A percentile compares a stretch with the other conserved stretches of the same genome.
Evolutionary conservation across 805 yeast species (phyloP).

Genomic region (Kluyveromyces starmeri): DNA sequence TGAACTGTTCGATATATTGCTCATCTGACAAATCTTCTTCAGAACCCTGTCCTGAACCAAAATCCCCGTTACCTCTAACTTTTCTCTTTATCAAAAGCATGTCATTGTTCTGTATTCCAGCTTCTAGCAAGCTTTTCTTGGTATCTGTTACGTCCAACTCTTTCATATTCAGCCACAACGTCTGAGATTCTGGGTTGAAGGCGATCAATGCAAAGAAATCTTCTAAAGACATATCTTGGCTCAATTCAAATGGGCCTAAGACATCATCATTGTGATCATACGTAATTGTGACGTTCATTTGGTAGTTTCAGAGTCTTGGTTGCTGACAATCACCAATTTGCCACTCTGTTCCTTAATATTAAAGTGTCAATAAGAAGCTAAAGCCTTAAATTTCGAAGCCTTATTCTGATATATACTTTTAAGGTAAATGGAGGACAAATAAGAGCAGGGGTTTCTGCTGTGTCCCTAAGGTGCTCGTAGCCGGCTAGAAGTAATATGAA

Average conservation of each 20-base stretch:
- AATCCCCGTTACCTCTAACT: neutral
- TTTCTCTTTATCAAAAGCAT: constrained; percentile 37
- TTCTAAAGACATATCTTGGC: constrained; percentile 49
- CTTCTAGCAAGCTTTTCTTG: constrained; percentile 34
- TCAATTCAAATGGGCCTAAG: constrained; percentile 47
- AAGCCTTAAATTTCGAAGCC: too few relatives aligned
- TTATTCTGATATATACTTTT: too few relatives aligned
- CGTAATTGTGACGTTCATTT: constrained; percentile 46
- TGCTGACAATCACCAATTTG: too few relatives aligned
- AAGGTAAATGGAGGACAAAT: too few relatives aligned
- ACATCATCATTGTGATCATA: constrained; percentile 42
- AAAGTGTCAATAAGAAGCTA: too few relatives aligned
- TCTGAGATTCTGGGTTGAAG: constrained; percentile 47
- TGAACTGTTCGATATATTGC: constrained; percentile 35
- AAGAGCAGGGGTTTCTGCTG: too few relatives aligned
- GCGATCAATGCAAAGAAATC: constrained; percentile 70
- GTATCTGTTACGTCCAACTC: constrained; percentile 26
- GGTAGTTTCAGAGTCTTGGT: too few relatives aligned
- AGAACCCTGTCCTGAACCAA: constrained; percentile 1
- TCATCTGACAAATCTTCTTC: constrained; percentile 11
- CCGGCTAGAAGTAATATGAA: neutral
- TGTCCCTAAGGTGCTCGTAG: too few relatives aligned
- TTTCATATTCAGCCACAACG: constrained; percentile 40
- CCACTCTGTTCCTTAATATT: too few relatives aligned
- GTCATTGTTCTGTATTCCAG: constrained; percentile 50